A percentile compares a stretch with the other conserved stretches of the same genome.
phyloP scores from a whole-genome alignment of 2,329 filamentous ascomycete genomes.

The Colletotrichum sublineola region DNA sequence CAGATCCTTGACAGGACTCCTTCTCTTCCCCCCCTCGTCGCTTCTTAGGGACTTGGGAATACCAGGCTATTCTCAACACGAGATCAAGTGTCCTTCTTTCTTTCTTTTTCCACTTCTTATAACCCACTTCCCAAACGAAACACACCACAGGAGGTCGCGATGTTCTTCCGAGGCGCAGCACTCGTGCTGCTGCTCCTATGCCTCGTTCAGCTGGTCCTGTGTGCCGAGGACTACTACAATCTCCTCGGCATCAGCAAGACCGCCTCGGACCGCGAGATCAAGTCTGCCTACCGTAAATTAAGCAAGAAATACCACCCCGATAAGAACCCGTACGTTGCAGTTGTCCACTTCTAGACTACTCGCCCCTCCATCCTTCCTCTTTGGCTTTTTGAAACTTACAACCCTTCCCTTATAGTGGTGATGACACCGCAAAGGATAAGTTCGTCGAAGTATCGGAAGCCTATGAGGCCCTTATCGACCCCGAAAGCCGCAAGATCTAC shows the following conservation, averaged over 20 bases:
- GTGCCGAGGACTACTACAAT: conserved; percentile 84
- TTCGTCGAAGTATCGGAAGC: conserved; percentile 96
- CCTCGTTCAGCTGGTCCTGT: conserved; percentile 67
- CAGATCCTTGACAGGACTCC: background rate
- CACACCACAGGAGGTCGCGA: conserved; percentile 50
- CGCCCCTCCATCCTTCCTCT: background rate
- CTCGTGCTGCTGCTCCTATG: conserved; percentile 65
- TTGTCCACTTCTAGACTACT: background rate
- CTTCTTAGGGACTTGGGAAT: background rate
- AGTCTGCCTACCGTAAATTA: conserved; percentile 90
- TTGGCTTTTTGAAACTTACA: background rate
- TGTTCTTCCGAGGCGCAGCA: conserved; percentile 66
- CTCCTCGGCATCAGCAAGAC: conserved; percentile 83
- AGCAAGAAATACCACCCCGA: conserved; percentile 98
- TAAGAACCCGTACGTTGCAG: conserved; percentile 85
- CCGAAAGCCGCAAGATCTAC: conserved; percentile 88
- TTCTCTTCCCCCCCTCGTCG: background rate
- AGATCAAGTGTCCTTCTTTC: background rate
- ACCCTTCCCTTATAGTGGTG: conserved; percentile 66
- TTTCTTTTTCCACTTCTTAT: background rate
- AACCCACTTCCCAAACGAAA: conserved; percentile 4
- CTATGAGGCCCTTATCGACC: conserved; percentile 89
- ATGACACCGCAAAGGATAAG: conserved; percentile 85
- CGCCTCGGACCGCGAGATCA: conserved; percentile 89
- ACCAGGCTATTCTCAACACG: background rate